Evolutionary conservation across 441 rosid species (phyloP).

Genomic region (Biscutella laevigata): DNA sequence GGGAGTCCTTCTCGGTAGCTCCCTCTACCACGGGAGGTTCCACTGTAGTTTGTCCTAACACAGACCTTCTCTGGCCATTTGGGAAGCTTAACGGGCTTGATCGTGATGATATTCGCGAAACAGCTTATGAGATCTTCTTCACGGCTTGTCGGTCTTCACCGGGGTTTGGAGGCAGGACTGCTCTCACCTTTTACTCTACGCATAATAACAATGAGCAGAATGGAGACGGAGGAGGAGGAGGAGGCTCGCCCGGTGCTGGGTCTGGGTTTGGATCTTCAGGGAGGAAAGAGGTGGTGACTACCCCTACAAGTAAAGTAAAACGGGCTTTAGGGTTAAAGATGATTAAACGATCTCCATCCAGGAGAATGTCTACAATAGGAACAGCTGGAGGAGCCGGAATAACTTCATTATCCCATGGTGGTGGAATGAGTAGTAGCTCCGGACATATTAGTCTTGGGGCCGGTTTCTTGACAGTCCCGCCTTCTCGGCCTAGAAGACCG

Average conservation of each 20-base stretch:
- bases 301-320: constrained; percentile 65
- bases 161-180: constrained; percentile 67
- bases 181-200: constrained; percentile 47
- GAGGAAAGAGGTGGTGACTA: constrained; percentile 52
- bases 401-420: constrained; percentile 41
- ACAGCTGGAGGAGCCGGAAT: constrained; percentile 28
- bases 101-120: constrained; percentile 56
- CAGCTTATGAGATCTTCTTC: constrained; percentile 86
- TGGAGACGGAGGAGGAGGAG: constrained; percentile 37
- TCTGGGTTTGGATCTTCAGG: constrained; percentile 33
- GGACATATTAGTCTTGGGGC: constrained; percentile 28
- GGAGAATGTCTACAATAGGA: constrained; percentile 44
- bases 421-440: constrained; percentile 11
- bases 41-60: constrained; percentile 21
- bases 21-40: constrained; percentile 25
- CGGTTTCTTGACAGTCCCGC: constrained; percentile 34
- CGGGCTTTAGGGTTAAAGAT: constrained; percentile 64
- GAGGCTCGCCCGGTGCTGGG: constrained; percentile 14
- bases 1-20: constrained; percentile 44
- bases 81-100: constrained; percentile 51
- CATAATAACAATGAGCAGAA: constrained; percentile 29
- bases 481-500: constrained; percentile 54
- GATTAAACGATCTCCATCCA: constrained; percentile 58
- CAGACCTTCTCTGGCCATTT: constrained; percentile 67
- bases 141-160: constrained; percentile 83